These are phyloP conservation scores for Peronospora farinosa DNA, from an alignment of 352 stramenopile species.

Conservation along the genomic window DNA sequence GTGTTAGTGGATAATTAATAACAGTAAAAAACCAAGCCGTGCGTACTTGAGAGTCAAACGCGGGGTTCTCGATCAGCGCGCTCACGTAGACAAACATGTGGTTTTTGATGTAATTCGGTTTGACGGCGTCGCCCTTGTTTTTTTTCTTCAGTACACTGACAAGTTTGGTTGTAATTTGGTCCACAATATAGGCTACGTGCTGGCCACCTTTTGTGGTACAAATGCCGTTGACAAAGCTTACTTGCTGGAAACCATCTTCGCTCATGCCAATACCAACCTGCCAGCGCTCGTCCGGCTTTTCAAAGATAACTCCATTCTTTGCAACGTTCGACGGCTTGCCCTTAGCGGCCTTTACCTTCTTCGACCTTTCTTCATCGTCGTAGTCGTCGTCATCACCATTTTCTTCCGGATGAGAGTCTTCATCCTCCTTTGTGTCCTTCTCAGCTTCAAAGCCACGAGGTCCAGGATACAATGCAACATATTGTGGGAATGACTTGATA, in stretches of 20 bases:
- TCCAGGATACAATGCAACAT: conserved; percentile 86
- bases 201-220: conserved; percentile 93
- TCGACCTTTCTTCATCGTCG: conserved; percentile 18
- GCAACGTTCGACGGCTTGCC: conserved; percentile 29
- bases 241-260: conserved; percentile 90
- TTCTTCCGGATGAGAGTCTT: conserved; percentile 26
- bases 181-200: conserved; percentile 92
- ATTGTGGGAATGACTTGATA: conserved; percentile 92
- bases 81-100: conserved; percentile 96
- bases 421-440: conserved; percentile 27
- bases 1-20: neutral
- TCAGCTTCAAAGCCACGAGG: conserved; percentile 28
- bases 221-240: conserved; percentile 98
- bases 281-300: conserved; percentile 92
- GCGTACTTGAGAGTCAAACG: conserved; percentile 93
- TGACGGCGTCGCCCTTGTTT: conserved; percentile 90
- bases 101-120: conserved; percentile 92
- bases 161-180: conserved; percentile 88
- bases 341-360: conserved; percentile 28
- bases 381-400: conserved; percentile 30
- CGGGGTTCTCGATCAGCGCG: conserved; percentile 94
- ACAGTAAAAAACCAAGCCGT: neutral
- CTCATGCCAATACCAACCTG: conserved; percentile 90
- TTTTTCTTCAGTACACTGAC: conserved; percentile 90
- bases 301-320: conserved; percentile 77